Percentiles rank a stretch among this genome's conserved stretches.
Evolutionary conservation across 495 filamentous ascomycete species (phyloP).

Genomic region (Penicillium chermesinum): DNA sequence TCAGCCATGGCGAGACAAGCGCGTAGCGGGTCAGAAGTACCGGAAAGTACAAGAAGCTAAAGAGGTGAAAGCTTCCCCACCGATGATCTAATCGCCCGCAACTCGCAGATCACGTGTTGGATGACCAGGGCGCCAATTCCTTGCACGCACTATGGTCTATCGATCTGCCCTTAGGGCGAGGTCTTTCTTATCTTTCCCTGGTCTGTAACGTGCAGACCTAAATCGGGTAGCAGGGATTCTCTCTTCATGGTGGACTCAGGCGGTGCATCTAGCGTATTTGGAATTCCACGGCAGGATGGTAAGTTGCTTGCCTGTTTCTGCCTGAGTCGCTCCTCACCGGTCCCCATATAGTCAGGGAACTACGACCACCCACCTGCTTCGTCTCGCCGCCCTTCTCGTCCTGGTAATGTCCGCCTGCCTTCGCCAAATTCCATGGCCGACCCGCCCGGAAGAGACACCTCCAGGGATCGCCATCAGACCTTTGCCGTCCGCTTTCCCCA

Average conservation of each 20-base stretch:
- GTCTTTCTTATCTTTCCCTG: too few species aligned
- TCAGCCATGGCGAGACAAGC: conserved; percentile 26
- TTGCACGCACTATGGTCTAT: too few species aligned
- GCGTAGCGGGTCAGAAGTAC: background rate
- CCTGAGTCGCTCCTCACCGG: conserved; percentile 2
- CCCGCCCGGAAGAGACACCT: background rate
- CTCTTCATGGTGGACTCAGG: too few species aligned
- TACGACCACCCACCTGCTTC: conserved; percentile 52
- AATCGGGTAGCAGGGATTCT: too few species aligned
- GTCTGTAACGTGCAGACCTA: too few species aligned
- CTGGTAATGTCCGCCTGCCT: conserved; percentile 3
- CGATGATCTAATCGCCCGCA: conserved; percentile 27
- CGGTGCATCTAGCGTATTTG: too few species aligned
- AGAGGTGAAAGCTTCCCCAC: conserved; percentile 15
- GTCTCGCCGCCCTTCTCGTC: conserved; percentile 29
- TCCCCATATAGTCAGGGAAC: conserved; percentile 50
- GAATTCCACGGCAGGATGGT: conserved; percentile 20
- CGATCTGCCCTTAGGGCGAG: too few species aligned
- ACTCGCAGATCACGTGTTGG: conserved; percentile 13
- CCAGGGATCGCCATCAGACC: background rate
- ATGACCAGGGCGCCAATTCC: too few species aligned
- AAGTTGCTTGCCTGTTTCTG: conserved; percentile 11
- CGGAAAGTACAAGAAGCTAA: background rate
- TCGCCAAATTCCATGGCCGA: background rate
- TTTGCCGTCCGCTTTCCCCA: background rate